phyloP scores from a whole-genome alignment of 1,284 basidiomycete genomes.

The Hypsizygus ulmarius region DNA sequence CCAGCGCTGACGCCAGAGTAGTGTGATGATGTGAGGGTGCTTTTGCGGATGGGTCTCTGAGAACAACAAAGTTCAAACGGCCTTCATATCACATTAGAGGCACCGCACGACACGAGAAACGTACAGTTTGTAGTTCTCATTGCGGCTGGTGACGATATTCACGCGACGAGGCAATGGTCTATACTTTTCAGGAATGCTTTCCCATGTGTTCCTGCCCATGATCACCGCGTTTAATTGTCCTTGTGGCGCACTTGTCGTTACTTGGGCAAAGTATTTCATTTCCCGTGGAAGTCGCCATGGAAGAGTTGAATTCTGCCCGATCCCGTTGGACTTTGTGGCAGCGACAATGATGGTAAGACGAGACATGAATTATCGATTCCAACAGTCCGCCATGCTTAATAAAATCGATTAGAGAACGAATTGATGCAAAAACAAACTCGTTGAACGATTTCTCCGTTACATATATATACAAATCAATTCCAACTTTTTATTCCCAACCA shows the following conservation, averaged over 20 bases:
- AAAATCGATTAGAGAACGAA: no score
- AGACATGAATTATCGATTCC: slow-evolving; percentile 35
- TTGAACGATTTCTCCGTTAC: background rate
- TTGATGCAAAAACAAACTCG: slow-evolving; percentile 1
- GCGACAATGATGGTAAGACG: slow-evolving; percentile 91
- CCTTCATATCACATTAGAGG: background rate
- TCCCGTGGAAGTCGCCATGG: slow-evolving; percentile 92
- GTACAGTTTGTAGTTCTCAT: slow-evolving; percentile 64
- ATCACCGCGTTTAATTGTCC: slow-evolving; percentile 75
- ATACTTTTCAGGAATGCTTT: slow-evolving; percentile 90
- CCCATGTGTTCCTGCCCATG: slow-evolving; percentile 99
- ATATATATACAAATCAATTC: background rate
- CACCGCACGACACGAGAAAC: slow-evolving; percentile 11
- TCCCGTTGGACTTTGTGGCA: slow-evolving; percentile 85
- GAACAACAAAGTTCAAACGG: background rate
- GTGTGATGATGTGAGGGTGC: slow-evolving; percentile 27
- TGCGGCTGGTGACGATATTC: slow-evolving; percentile 83
- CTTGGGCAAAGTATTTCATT: slow-evolving; percentile 90
- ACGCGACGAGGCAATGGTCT: slow-evolving; percentile 76
- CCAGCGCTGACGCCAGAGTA: slow-evolving; percentile 32
- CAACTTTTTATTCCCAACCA: background rate
- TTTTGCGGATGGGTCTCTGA: slow-evolving; percentile 18
- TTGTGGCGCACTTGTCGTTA: slow-evolving; percentile 63
- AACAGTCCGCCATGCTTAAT: background rate
- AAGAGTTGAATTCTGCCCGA: slow-evolving; percentile 74